A percentile compares a stretch with the other conserved stretches of the same genome.
phyloP scores from a whole-genome alignment of 176 grass and related monocot species.

The Hordeum marinum region DNA sequence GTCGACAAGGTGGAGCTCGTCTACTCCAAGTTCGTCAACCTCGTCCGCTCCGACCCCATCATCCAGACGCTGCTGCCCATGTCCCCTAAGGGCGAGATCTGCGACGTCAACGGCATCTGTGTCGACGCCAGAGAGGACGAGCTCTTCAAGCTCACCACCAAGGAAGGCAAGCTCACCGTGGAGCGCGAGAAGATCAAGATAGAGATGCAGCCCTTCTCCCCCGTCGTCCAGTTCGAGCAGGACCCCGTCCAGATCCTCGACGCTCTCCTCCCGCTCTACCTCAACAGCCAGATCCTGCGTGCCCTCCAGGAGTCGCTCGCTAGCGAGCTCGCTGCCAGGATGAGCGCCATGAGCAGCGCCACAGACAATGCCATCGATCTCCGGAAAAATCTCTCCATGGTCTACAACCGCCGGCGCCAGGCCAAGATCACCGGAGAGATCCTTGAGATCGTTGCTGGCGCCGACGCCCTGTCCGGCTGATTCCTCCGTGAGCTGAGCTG shows the following conservation, averaged over 20 bases:
- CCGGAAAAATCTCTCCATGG: constrained; percentile 40
- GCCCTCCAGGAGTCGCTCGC: constrained; percentile 86
- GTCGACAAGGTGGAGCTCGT: constrained; percentile 95
- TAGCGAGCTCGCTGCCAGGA: constrained; percentile 76
- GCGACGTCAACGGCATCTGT: constrained; percentile 73
- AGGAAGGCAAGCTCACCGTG: constrained; percentile 75
- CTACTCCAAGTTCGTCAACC: constrained; percentile 80
- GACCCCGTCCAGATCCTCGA: constrained; percentile 88
- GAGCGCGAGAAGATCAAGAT: constrained; percentile 81
- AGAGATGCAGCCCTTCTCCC: constrained; percentile 53
- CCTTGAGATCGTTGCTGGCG: constrained; percentile 77
- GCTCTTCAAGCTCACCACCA: constrained; percentile 89
- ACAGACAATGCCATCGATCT: constrained; percentile 73
- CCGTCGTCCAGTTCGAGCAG: constrained; percentile 91
- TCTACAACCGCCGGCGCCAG: constrained; percentile 73
- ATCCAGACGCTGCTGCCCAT: constrained; percentile 89
- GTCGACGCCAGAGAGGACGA: constrained; percentile 79
- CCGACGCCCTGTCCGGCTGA: constrained; percentile 37
- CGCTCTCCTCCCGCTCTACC: constrained; percentile 83
- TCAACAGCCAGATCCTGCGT: constrained; percentile 86
- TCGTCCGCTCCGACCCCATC: constrained; percentile 76
- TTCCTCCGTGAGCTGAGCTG: background rate
- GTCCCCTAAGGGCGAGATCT: constrained; percentile 88
- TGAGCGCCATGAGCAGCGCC: constrained; percentile 88
- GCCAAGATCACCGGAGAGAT: constrained; percentile 93